phyloP scores from a whole-genome alignment of 768 basidiomycete genomes.

The Boletus rufocinnamomeus region DNA sequence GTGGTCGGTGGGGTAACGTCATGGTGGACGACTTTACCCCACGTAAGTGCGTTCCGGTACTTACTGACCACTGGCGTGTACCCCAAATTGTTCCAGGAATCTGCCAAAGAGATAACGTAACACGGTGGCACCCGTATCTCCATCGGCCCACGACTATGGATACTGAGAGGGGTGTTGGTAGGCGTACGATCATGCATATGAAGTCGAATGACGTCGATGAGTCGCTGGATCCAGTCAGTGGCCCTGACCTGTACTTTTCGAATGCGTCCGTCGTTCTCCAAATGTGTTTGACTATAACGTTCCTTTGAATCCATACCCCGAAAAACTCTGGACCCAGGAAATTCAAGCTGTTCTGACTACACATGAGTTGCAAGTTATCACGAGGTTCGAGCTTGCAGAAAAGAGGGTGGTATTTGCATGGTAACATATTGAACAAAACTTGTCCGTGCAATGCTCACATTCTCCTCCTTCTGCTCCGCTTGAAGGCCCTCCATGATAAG shows the following conservation, averaged over 20 bases:
- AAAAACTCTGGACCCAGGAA: not conserved
- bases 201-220: not conserved
- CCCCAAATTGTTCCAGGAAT: constrained; percentile 7
- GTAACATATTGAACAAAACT: not conserved
- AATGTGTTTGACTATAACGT: not conserved
- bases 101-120: not conserved
- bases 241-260: not conserved
- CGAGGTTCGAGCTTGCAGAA: not conserved
- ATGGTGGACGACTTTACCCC: constrained; percentile 18
- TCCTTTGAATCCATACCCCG: not conserved
- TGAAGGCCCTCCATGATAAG: constrained; percentile 38
- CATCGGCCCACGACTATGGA: not conserved
- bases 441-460: not conserved
- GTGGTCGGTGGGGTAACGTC: constrained; percentile 23
- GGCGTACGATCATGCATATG: not conserved
- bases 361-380: not conserved
- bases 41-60: not conserved
- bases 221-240: too few species aligned
- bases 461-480: constrained; percentile 7
- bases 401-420: not conserved
- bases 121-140: constrained; percentile 10
- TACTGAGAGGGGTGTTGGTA: not conserved
- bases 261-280: not conserved
- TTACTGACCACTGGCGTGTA: not conserved
- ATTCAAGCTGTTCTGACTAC: not conserved